A percentile compares a stretch with the other conserved stretches of the same genome.
Evolutionary conservation across 441 rosid genomes (phyloP).

Genomic region (Pelargonium fulgidum): DNA sequence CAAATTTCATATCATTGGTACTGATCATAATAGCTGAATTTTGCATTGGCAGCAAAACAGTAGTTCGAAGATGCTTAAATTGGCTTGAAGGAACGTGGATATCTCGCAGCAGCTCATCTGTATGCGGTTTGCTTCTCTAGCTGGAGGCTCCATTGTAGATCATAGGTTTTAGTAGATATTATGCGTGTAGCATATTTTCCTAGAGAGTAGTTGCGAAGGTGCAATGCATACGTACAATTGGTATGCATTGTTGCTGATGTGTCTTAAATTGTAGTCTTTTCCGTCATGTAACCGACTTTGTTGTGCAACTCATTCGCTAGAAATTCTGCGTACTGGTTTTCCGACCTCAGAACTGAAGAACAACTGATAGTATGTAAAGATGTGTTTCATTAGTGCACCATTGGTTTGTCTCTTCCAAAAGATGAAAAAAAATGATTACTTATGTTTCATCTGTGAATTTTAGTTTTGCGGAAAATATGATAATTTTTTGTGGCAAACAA

Average conservation of each 20-base stretch:
- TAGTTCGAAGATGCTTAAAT: not conserved
- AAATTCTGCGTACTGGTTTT: not conserved
- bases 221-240: not conserved
- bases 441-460: not conserved
- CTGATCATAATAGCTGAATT: not conserved
- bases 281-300: not conserved
- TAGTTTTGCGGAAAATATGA: not conserved
- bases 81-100: not conserved
- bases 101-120: not conserved
- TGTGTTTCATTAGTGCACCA: not conserved
- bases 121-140: not conserved
- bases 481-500: not conserved
- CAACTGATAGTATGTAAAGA: not conserved
- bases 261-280: not conserved
- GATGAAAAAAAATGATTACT: too few relatives aligned
- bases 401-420: too few relatives aligned
- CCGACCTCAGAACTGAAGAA: not conserved
- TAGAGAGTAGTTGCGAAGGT: not conserved
- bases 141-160: not conserved
- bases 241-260: not conserved
- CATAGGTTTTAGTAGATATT: not conserved
- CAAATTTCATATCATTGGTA: not conserved
- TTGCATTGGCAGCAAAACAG: not conserved
- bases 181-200: not conserved
- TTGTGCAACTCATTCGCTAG: not conserved